phyloP scores from a whole-genome alignment of 2,329 filamentous ascomycete genomes.

The Paecilomyces sp. region DNA sequence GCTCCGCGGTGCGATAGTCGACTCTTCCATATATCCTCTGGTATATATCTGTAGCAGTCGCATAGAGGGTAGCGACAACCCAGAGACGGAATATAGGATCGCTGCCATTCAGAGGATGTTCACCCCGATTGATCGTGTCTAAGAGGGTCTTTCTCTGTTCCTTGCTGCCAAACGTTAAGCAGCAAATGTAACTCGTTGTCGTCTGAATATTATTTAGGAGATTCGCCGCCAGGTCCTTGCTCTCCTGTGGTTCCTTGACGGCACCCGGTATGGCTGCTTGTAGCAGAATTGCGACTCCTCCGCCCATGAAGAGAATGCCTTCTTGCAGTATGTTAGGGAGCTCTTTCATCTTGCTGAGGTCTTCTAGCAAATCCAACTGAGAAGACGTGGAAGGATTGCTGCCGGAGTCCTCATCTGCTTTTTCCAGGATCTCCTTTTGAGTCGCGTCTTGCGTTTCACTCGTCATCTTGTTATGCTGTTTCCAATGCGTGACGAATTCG shows the following conservation, averaged over 20 bases:
- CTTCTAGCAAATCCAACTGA: slow-evolving; percentile 16
- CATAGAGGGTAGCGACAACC: slow-evolving; percentile 29
- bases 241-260: slow-evolving; percentile 9
- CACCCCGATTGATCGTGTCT: slow-evolving; percentile 14
- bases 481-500: neutral
- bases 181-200: slow-evolving; percentile 26
- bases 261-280: slow-evolving; percentile 26
- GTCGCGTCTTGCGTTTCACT: neutral
- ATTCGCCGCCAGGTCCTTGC: slow-evolving; percentile 18
- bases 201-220: slow-evolving; percentile 22
- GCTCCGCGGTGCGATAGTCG: slow-evolving; percentile 22
- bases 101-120: slow-evolving; percentile 14
- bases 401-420: slow-evolving; percentile 4
- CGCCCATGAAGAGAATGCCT: slow-evolving; percentile 28
- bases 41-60: slow-evolving; percentile 29
- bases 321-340: slow-evolving; percentile 29
- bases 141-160: slow-evolving; percentile 22
- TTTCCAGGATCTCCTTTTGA: slow-evolving; percentile 6
- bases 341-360: slow-evolving; percentile 25
- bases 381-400: slow-evolving; percentile 3
- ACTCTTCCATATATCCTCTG: slow-evolving; percentile 28
- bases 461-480: neutral
- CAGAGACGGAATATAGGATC: slow-evolving; percentile 20
- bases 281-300: slow-evolving; percentile 25
- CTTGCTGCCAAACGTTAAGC: slow-evolving; percentile 23